Conservation (phyloP, 495 filamentous ascomycete species). For the Annulohypoxylon nitens region DNA sequence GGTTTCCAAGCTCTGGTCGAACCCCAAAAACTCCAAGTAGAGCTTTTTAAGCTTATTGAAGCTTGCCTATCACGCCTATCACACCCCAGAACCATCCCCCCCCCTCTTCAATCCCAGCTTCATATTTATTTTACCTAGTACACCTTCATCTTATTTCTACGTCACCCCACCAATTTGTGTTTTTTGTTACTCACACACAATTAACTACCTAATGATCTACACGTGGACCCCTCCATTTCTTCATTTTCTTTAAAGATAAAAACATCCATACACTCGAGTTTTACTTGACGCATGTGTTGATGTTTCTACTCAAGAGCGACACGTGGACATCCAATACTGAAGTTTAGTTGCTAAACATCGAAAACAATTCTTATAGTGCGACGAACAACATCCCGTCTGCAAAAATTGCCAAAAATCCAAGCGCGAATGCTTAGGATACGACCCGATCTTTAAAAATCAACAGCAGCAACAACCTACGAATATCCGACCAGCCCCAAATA, state of each 20-base stretch:
- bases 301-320: background rate
- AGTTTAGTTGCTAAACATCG: conserved; percentile 31
- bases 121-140: conserved; percentile 6
- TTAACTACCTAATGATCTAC: background rate
- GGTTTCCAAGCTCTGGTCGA: conserved; percentile 11
- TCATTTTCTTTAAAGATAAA: too few relatives aligned
- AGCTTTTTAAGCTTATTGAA: conserved; percentile 23
- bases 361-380: conserved; percentile 73
- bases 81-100: conserved; percentile 3
- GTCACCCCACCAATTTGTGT: background rate
- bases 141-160: conserved; percentile 9
- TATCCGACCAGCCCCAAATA: conserved; percentile 51
- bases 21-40: conserved; percentile 25
- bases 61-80: conserved; percentile 17
- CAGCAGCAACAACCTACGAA: conserved; percentile 57
- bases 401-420: conserved; percentile 99
- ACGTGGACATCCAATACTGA: conserved; percentile 14
- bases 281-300: background rate
- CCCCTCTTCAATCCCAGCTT: background rate
- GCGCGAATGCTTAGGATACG: conserved; percentile 96
- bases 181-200: background rate
- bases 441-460: conserved; percentile 95
- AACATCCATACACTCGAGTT: background rate
- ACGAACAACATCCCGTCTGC: conserved; percentile 94
- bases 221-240: background rate